A percentile compares a stretch with the other conserved stretches of the same genome.
Evolutionary conservation across 805 yeast species (phyloP).

Genomic region (Candida ovalis): DNA sequence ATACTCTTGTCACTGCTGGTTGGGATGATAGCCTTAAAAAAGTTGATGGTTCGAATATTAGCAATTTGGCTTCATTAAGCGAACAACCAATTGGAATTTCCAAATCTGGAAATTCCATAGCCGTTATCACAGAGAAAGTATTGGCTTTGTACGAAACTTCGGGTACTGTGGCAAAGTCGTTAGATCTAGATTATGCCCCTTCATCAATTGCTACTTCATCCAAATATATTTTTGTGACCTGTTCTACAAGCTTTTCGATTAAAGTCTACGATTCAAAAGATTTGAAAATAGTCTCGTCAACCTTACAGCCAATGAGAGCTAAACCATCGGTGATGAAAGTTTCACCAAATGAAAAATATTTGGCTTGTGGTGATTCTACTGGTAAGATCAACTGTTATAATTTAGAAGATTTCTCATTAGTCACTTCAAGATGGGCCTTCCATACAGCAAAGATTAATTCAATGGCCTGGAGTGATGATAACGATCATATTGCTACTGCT

Average conservation of each 20-base stretch:
- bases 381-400: conserved; percentile 83
- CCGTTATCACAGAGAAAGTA: conserved; percentile 44
- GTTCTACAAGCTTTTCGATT: conserved; percentile 37
- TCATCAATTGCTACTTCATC: conserved; percentile 44
- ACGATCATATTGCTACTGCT: conserved; percentile 69
- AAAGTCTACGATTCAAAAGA: conserved; percentile 33
- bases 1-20: conserved; percentile 42
- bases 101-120: conserved; percentile 33
- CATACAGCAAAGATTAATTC: conserved; percentile 79
- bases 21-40: conserved; percentile 82
- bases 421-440: conserved; percentile 93
- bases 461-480: conserved; percentile 76
- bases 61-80: conserved; percentile 32
- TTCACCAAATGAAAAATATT: conserved; percentile 62
- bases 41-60: conserved; percentile 24
- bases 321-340: conserved; percentile 60
- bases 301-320: conserved; percentile 46
- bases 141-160: conserved; percentile 30
- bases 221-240: conserved; percentile 47
- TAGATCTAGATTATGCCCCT: conserved; percentile 36
- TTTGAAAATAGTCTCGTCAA: conserved; percentile 10
- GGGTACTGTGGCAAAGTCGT: conserved; percentile 29
- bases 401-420: conserved; percentile 46
- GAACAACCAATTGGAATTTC: conserved; percentile 50
- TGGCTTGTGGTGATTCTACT: conserved; percentile 82